Evolutionary conservation across 306 rosid species (phyloP).

Genomic region (Lablab purpureus): DNA sequence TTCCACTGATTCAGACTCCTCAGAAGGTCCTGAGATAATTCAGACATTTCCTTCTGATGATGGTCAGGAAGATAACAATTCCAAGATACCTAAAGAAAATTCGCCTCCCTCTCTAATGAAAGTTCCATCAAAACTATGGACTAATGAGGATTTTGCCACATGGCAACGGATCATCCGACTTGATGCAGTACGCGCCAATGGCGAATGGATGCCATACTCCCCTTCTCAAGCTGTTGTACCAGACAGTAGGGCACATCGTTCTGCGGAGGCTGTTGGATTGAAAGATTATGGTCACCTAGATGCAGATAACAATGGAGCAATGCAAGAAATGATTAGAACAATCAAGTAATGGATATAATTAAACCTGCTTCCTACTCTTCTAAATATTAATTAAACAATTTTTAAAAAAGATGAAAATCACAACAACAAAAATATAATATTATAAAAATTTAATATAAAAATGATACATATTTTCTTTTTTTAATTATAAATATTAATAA

Average conservation of each 20-base stretch:
- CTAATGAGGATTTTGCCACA: slow-evolving; percentile 81
- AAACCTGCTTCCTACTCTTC: no score
- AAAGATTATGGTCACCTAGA: slow-evolving; percentile 93
- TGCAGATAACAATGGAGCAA: no score
- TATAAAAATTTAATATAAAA: no score
- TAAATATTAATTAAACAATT: no score
- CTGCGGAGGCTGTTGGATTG: slow-evolving; percentile 93
- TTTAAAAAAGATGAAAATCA: no score
- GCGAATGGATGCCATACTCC: slow-evolving; percentile 84
- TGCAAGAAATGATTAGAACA: no score
- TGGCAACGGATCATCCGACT: slow-evolving; percentile 99
- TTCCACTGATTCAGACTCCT: slow-evolving; percentile 90
- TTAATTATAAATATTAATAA: no score
- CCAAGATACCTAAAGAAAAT: slow-evolving; percentile 60
- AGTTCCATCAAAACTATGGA: slow-evolving; percentile 57
- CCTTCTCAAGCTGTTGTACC: slow-evolving; percentile 73
- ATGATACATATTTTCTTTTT: no score
- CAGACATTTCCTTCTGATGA: slow-evolving; percentile 72
- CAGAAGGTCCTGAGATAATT: slow-evolving; percentile 79
- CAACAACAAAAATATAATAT: no score
- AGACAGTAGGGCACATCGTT: slow-evolving; percentile 67
- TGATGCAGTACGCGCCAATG: slow-evolving; percentile 92
- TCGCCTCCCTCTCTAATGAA: slow-evolving; percentile 64
- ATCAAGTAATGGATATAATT: no score
- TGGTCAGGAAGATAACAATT: slow-evolving; percentile 62